Percentiles rank a stretch among this genome's conserved stretches.
Evolutionary conservation across 2,329 filamentous ascomycete genomes (phyloP).

Genomic region (Penicillium sp.): DNA sequence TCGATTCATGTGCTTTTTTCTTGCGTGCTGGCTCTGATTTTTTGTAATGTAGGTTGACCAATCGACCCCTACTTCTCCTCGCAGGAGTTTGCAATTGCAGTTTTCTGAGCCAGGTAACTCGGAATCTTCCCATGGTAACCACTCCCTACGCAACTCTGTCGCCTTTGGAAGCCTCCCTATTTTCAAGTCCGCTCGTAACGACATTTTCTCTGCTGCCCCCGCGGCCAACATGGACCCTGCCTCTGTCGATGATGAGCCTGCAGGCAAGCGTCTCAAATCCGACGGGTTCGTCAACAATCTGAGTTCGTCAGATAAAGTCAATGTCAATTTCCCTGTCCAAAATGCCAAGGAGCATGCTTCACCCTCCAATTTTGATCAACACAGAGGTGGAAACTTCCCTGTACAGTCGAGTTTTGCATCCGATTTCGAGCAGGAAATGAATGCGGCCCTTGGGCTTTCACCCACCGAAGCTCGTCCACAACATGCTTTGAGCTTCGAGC

Average conservation of each 20-base stretch:
- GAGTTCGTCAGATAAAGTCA: neutral
- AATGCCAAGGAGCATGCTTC: neutral
- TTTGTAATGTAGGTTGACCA: conserved; percentile 37
- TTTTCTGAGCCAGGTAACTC: conserved; percentile 18
- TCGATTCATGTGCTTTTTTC: conserved; percentile 7
- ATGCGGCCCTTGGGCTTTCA: conserved; percentile 26
- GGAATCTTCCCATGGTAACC: conserved; percentile 16
- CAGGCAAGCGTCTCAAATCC: conserved; percentile 11
- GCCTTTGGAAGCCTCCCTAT: conserved; percentile 27
- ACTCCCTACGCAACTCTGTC: conserved; percentile 26
- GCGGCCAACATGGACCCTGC: conserved; percentile 2
- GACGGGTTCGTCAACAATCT: conserved; percentile 7
- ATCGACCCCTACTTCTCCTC: conserved; percentile 28
- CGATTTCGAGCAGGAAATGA: conserved; percentile 27
- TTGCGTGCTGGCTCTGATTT: conserved; percentile 30
- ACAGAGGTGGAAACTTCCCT: neutral
- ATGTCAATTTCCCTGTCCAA: neutral
- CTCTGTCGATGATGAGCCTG: conserved; percentile 8
- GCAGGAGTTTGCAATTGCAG: conserved; percentile 27
- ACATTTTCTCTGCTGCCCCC: conserved; percentile 2
- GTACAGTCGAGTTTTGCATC: conserved; percentile 8
- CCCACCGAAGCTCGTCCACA: conserved; percentile 14
- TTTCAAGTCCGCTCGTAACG: conserved; percentile 22
- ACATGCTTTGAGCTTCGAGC: conserved; percentile 4
- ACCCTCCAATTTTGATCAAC: neutral